Percentiles rank a stretch among this genome's conserved stretches.
These are phyloP conservation scores for Gamarada debralockiae DNA, from an alignment of 495 filamentous ascomycete genomes.

Conservation along the genomic window DNA sequence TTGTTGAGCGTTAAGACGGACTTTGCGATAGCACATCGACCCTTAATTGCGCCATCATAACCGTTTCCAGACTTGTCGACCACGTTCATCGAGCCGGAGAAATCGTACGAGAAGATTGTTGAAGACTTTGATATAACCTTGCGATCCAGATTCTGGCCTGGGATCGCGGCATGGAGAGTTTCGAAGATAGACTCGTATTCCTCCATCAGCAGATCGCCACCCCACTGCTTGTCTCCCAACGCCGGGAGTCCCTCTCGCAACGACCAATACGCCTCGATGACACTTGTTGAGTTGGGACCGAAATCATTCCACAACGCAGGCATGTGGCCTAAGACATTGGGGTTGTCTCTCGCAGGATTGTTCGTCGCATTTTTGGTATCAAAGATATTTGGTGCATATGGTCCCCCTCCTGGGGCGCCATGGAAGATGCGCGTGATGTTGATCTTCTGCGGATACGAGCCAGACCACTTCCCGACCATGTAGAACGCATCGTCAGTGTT, in stretches of 20 bases:
- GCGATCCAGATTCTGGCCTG: slow-evolving; percentile 45
- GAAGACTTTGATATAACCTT: slow-evolving; percentile 32
- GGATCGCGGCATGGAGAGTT: slow-evolving; percentile 33
- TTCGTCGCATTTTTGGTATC: slow-evolving; percentile 38
- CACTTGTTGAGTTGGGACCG: slow-evolving; percentile 41
- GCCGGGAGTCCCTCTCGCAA: slow-evolving; percentile 46
- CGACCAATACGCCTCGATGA: slow-evolving; percentile 44
- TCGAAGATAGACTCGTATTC: slow-evolving; percentile 38
- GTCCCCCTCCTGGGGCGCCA: slow-evolving; percentile 36
- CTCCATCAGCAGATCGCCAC: slow-evolving; percentile 35
- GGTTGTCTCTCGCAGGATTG: slow-evolving; percentile 37
- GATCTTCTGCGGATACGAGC: slow-evolving; percentile 37
- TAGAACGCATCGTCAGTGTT: slow-evolving; percentile 50
- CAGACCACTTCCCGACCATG: slow-evolving; percentile 43
- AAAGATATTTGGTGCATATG: slow-evolving; percentile 44
- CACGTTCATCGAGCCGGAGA: slow-evolving; percentile 17
- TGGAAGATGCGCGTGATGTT: slow-evolving; percentile 41
- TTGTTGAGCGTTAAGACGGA: slow-evolving; percentile 27
- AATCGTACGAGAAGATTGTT: slow-evolving; percentile 40
- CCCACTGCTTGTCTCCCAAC: slow-evolving; percentile 53
- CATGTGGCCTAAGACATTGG: slow-evolving; percentile 39
- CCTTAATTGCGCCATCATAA: slow-evolving; percentile 34
- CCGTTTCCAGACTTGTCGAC: slow-evolving; percentile 43
- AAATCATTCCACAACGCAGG: slow-evolving; percentile 50
- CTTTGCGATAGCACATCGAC: slow-evolving; percentile 27